These are phyloP conservation scores for Fusarium guadeloupense DNA, from an alignment of 2,329 filamentous ascomycete genomes.

Conservation along the genomic window DNA sequence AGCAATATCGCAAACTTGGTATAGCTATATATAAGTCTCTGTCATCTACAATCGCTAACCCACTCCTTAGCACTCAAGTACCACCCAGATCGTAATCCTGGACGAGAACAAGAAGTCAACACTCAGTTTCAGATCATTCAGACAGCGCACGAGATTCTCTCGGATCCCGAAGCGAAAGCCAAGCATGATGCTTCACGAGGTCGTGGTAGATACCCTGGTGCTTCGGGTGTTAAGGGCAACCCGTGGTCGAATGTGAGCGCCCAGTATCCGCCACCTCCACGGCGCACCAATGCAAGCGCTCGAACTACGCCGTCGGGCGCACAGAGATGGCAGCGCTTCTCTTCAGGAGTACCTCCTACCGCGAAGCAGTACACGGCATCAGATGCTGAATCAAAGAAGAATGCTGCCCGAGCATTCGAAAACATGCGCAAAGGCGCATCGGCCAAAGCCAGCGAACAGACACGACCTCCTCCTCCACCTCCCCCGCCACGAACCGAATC, in stretches of 20 bases:
- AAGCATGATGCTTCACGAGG: constrained; percentile 63
- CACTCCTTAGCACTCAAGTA: constrained; percentile 74
- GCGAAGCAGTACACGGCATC: constrained; percentile 51
- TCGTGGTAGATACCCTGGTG: constrained; percentile 54
- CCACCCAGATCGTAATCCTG: constrained; percentile 89
- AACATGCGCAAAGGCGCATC: constrained; percentile 54
- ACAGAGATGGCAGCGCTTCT: constrained; percentile 57
- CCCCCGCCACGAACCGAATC: constrained; percentile 60
- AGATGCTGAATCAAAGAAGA: constrained; percentile 52
- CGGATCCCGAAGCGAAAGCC: constrained; percentile 59
- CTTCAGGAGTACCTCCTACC: constrained; percentile 54
- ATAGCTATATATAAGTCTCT: constrained; percentile 37
- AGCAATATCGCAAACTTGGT: constrained; percentile 86
- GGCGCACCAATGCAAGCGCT: constrained; percentile 44
- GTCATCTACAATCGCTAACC: constrained; percentile 37
- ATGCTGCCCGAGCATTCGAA: constrained; percentile 54
- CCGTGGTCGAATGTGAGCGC: constrained; percentile 62
- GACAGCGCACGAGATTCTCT: constrained; percentile 80
- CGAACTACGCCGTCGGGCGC: constrained; percentile 49
- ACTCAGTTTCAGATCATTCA: constrained; percentile 88
- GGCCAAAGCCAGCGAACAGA: constrained; percentile 40
- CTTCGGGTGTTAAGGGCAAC: constrained; percentile 66
- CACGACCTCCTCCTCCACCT: constrained; percentile 47
- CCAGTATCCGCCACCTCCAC: constrained; percentile 62
- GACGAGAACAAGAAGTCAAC: constrained; percentile 80